Base-by-base conservation (phyloP, 805 yeast genomes). In the Pichia deserticola region DNA sequence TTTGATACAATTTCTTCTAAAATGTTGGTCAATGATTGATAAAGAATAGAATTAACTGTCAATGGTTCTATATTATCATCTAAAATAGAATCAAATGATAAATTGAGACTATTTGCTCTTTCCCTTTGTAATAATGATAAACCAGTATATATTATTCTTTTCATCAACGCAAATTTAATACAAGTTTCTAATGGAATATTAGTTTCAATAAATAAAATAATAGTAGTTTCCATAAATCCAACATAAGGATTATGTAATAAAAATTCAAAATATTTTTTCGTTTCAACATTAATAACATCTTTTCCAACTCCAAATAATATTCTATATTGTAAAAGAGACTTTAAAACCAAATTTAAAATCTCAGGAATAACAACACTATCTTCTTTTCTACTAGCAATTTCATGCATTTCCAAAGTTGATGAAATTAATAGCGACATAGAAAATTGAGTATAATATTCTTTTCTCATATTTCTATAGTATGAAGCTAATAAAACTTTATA, bases 331-430 rank as follows among this genome's bases (percentile, higher is more conserved):
- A 77, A 60, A 57, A 77, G 57, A 0, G 79, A 69, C 33, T 69
- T 66, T 3, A 77, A 37, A 12, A 75, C 57, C 2, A 66, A 59
- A 37, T 65, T 61, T 28, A 49, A 51, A 41, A 54, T 52, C 28
- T 58, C 54, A 20, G 60, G 50, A 7, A 53, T 45, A 9, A 46
- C 49, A 10, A 27, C 40, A 11, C 42, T 48, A 1, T 42, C 47
- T 0, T 75, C 73, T n/a, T 74, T 60, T 59, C 90, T 72, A 1
- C 81, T 71, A 0, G 82, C 57, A 27, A 83, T 75, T 57, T 85
- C 90, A 37, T 74, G 64, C 74, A 81, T 77, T 28, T 76, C 71
- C 29, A 84, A 72, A 0, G 82, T 75, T 52, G 75, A 71, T 2
- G 79, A 76, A 40, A 77, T 57, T 12, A 68, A 40, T 27, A 57